Evolutionary conservation across 75 land plant genomes (phyloP), one percentile per base, ranked within the genome.

Genomic region (Ceratopteris richardii): DNA sequence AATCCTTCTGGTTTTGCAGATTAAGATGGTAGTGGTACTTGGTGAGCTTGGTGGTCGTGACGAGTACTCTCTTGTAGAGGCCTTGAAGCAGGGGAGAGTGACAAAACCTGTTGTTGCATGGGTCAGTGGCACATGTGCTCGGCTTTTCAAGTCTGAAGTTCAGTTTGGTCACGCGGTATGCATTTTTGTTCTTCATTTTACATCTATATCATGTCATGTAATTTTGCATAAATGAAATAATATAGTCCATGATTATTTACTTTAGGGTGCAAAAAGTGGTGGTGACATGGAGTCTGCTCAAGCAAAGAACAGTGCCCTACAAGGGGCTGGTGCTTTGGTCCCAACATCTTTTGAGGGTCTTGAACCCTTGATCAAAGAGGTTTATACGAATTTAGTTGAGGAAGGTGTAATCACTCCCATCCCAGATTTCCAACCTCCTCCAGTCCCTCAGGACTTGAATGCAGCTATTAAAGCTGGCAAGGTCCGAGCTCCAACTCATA

Each of bases 121-220:
- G 96, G 96, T 93, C 41, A 89, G 98, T 57, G 98, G 98, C 39
- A 93, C 98, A 10, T 93, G 98, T 73, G 98, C 98, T 20, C 71
- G 76, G 22, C 83, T 93, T 18, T 93, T 93, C 74, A 93, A 93
- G 74, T 93, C 98, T n/a, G 98, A 93, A 80, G 98, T 93, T 16
- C 98, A 93, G 57, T 93, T 93, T 79, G 98, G 96, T 43, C 96
- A 93, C 73, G 98, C 96, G 54, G 98, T 92, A 67, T 82, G 97
- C 51, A 51, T 39, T 22, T 14, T 43, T 48, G 51, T 55, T 55
- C 28, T 22, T 3, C 26, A 26, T 28, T 40, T 14, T 40, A 40
- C 13, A 14, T 40, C 14, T 40, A n/a, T n/a, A n/a, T n/a, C n/a
- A n/a, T n/a, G n/a, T n/a, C n/a, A n/a, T n/a, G 13, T 24, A 22